Conservation (phyloP, 371 early-diverging fungal species). For the Capniomyces stellatus region DNA sequence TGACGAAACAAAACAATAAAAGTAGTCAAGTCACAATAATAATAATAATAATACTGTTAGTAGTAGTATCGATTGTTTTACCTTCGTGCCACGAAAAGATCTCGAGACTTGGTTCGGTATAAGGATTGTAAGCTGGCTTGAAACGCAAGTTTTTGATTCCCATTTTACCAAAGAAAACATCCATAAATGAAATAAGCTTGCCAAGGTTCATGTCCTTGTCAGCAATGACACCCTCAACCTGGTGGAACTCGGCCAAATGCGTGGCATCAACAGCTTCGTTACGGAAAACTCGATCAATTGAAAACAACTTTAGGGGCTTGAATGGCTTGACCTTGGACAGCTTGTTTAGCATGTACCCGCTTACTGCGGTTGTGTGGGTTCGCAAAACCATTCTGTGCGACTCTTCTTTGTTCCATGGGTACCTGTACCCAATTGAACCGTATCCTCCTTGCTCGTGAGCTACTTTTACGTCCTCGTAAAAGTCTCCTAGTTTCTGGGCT, state of each 20-base stretch:
- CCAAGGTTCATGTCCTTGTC: conserved; percentile 92
- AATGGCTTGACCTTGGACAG: conserved; percentile 64
- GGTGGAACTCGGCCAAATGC: conserved; percentile 99
- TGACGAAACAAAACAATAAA: too few species aligned
- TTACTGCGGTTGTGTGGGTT: conserved; percentile 98
- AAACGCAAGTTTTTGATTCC: conserved; percentile 86
- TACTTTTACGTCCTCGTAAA: conserved; percentile 79
- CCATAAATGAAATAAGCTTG: conserved; percentile 94
- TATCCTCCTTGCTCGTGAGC: conserved; percentile 95
- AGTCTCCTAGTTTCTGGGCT: conserved; percentile 57
- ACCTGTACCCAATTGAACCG: conserved; percentile 93
- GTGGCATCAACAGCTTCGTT: conserved; percentile 99
- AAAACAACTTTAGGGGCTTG: conserved; percentile 95
- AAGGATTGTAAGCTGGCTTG: conserved; percentile 99
- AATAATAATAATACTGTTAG: too few species aligned
- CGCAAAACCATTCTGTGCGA: conserved; percentile 91
- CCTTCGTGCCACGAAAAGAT: conserved; percentile 98
- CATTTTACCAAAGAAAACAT: conserved; percentile 95
- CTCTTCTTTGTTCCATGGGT: conserved; percentile 87
- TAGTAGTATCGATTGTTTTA: too few species aligned
- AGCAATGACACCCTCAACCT: conserved; percentile 98
- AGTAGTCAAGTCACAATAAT: too few species aligned
- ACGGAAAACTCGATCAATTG: conserved; percentile 99
- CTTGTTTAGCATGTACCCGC: conserved; percentile 83
- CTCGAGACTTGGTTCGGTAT: conserved; percentile 99